Evolutionary conservation across 75 land plant species (phyloP).

Genomic region (Ceratopteris richardii): DNA sequence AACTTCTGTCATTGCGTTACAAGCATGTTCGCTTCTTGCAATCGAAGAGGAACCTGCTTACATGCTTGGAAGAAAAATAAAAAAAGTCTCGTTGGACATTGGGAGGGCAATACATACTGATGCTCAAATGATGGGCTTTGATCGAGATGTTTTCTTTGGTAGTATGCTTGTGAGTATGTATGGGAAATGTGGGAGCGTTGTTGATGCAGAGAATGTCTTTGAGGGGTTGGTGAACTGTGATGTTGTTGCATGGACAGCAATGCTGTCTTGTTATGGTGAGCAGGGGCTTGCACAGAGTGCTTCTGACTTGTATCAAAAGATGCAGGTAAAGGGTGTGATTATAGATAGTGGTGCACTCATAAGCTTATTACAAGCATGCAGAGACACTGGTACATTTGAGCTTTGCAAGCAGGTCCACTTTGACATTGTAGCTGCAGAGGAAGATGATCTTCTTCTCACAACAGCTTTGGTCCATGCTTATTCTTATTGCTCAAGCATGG

Average conservation of each 20-base stretch:
- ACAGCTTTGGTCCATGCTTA: background rate
- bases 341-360: slow-evolving; percentile 22
- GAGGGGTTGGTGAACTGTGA: slow-evolving; percentile 2
- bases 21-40: slow-evolving; percentile 37
- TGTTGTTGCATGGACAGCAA: slow-evolving; percentile 28
- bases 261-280: slow-evolving; percentile 21
- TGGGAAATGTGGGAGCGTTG: slow-evolving; percentile 22
- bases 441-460: background rate
- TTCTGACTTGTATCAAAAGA: slow-evolving; percentile 14
- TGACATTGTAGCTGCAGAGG: background rate
- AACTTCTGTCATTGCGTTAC: slow-evolving; percentile 30
- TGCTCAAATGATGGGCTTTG: slow-evolving; percentile 19
- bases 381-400: background rate
- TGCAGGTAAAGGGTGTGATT: slow-evolving; percentile 16
- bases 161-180: slow-evolving; percentile 32
- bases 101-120: slow-evolving; percentile 28
- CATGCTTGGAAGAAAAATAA: background rate
- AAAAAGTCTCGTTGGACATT: slow-evolving; percentile 4
- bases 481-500: slow-evolving; percentile 2
- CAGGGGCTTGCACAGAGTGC: slow-evolving; percentile 8
- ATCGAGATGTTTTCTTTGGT: slow-evolving; percentile 13
- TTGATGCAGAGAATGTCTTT: slow-evolving; percentile 18
- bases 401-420: slow-evolving; percentile 10
- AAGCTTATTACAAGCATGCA: slow-evolving; percentile 16
- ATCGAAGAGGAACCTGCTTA: slow-evolving; percentile 19